Percentiles rank a stretch among this genome's conserved stretches.
phyloP scores from a whole-genome alignment of 345 rosid species.

The Gossypioides kirkii region DNA sequence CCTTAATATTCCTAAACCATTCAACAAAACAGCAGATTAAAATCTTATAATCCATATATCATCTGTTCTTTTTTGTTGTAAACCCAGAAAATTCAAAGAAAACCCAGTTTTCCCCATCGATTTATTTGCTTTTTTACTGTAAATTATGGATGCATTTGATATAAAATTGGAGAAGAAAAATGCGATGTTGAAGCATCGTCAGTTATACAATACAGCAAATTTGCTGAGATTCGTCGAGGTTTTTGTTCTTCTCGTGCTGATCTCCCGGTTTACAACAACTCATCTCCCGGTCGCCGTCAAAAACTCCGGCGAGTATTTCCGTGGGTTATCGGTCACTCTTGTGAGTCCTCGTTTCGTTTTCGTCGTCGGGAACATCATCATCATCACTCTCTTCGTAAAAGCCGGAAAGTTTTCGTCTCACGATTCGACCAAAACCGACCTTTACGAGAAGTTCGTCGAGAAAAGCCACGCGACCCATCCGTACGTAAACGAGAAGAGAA shows the following conservation, averaged over 20 bases:
- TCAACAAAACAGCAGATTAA: too few relatives aligned
- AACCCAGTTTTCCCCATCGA: background rate
- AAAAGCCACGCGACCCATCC: constrained; percentile 24
- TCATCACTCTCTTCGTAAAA: constrained; percentile 63
- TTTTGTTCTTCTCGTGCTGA: constrained; percentile 43
- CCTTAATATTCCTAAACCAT: too few relatives aligned
- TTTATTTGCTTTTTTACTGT: background rate
- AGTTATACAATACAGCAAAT: constrained; percentile 38
- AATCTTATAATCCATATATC: too few relatives aligned
- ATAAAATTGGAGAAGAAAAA: constrained; percentile 51
- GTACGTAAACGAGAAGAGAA: constrained; percentile 18
- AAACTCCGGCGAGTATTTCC: constrained; percentile 56
- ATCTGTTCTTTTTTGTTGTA: too few relatives aligned
- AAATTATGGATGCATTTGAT: constrained; percentile 56
- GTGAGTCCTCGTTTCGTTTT: constrained; percentile 73
- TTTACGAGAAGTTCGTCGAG: constrained; percentile 43
- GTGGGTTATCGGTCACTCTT: constrained; percentile 37
- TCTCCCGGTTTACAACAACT: constrained; percentile 54
- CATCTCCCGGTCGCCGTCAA: constrained; percentile 49
- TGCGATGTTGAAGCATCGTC: constrained; percentile 40
- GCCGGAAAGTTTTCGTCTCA: constrained; percentile 55
- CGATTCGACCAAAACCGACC: constrained; percentile 30
- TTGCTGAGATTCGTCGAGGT: constrained; percentile 59
- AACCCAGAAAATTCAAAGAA: too few relatives aligned
- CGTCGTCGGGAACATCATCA: constrained; percentile 67